Base-by-base conservation (phyloP, 345 rosid species). In the Boechera divaricarpa region DNA sequence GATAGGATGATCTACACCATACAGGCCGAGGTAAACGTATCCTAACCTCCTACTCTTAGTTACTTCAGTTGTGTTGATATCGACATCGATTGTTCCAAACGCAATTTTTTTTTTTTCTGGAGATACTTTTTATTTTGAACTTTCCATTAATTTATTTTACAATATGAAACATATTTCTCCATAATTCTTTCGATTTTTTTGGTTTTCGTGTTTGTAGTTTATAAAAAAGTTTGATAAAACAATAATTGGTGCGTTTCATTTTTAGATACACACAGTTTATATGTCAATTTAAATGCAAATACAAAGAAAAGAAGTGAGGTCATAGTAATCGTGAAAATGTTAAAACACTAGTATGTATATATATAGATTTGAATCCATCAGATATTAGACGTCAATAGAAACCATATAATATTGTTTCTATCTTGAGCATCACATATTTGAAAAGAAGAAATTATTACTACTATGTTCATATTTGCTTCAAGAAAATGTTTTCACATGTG, bases 21-120 rank as follows among this genome's bases (percentile, higher is more conserved):
- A 65, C 90, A 83, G 42, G 75, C 86, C 42, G 79, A 90, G 92
- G 94, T 90, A 80, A 45, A 41, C 42, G 0, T 68, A 5, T 68
- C 15, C 28, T 39, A 33, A 41, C 67, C 51, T 21, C 4, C 7
- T 64, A 38, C 33, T 73, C 55, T 15, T 41, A 52, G 12, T 18
- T 31, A 54, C 15, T 44, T 10, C 7, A 39, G 1, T 3, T 63
- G 47, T n/a, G 32, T 33, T 10, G 10, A 18, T 61, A 38, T 12
- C 21, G 5, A 38, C 16, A 38, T 60, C 12, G 10, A 16, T 16
- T 16, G 41, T 33, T 7, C 12, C 63, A 58, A 58, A 35, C 12
- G 12, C 11, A 59, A 59, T 4, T 58, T 57, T 59, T 1, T 0
- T 3, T 4, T 35, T 5, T 59, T 15, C 7, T 18, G 24, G 24